Percentiles rank a stretch among this genome's conserved stretches.
Evolutionary conservation across 2,329 filamentous ascomycete genomes (phyloP).

Genomic region (Aureobasidium sp.): DNA sequence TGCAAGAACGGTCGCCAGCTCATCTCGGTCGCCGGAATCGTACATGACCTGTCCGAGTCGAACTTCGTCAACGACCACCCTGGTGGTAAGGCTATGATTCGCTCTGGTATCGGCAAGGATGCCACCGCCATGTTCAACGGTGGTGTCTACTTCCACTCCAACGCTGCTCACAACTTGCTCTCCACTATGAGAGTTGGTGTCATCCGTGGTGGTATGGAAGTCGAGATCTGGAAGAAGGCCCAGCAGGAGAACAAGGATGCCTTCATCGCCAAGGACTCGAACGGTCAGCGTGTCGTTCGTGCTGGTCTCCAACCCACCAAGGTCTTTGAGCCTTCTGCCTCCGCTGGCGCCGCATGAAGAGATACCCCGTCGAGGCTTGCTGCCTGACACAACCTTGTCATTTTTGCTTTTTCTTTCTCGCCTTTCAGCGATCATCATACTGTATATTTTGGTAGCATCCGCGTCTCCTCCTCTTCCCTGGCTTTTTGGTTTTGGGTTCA

Average conservation of each 20-base stretch:
- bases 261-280: constrained; percentile 68
- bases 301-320: constrained; percentile 81
- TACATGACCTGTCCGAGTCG: constrained; percentile 58
- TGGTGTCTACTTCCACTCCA: constrained; percentile 82
- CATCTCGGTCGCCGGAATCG: constrained; percentile 70
- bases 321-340: constrained; percentile 67
- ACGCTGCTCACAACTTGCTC: constrained; percentile 80
- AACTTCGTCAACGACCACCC: constrained; percentile 78
- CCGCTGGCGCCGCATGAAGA: constrained; percentile 68
- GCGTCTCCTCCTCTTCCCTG: background rate
- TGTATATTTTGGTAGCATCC: constrained; percentile 1
- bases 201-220: constrained; percentile 76
- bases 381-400: background rate
- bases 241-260: constrained; percentile 79
- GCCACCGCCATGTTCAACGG: constrained; percentile 88
- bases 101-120: constrained; percentile 74
- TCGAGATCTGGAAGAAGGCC: constrained; percentile 87
- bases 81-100: constrained; percentile 83
- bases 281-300: constrained; percentile 73
- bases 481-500: background rate
- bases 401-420: constrained; percentile 1
- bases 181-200: constrained; percentile 84
- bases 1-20: constrained; percentile 69
- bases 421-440: constrained; percentile 6
- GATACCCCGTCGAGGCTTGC: constrained; percentile 5